These are phyloP conservation scores for Blastobotrys illinoisensis DNA, from an alignment of 1,139 yeast species.

Conservation along the genomic window DNA sequence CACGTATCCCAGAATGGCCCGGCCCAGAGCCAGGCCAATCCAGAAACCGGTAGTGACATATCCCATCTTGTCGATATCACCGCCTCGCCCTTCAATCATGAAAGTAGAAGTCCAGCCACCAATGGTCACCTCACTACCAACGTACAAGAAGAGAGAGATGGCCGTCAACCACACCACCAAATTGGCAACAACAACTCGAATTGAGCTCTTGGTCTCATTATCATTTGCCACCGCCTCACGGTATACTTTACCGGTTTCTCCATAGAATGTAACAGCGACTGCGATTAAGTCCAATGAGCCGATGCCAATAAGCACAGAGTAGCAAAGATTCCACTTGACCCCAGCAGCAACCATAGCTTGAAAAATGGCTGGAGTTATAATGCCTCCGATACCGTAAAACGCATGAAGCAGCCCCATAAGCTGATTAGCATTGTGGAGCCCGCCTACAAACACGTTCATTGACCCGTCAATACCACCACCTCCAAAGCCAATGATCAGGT, in stretches of 20 bases:
- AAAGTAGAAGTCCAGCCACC: conserved; percentile 72
- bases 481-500: conserved; percentile 56
- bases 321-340: conserved; percentile 49
- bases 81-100: conserved; percentile 51
- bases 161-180: conserved; percentile 56
- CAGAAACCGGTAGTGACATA: conserved; percentile 67
- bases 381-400: conserved; percentile 57
- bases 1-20: conserved; percentile 41
- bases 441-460: conserved; percentile 50
- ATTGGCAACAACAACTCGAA: conserved; percentile 37
- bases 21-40: conserved; percentile 59
- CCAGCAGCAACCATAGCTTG: conserved; percentile 47
- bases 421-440: conserved; percentile 43
- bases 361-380: conserved; percentile 51
- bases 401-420: conserved; percentile 53
- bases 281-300: conserved; percentile 26
- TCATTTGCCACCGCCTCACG: conserved; percentile 1
- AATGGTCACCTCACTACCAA: conserved; percentile 61
- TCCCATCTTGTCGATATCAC: conserved; percentile 43
- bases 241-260: conserved; percentile 16
- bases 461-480: conserved; percentile 50
- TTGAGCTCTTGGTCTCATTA: not conserved
- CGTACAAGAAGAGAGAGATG: conserved; percentile 53
- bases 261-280: conserved; percentile 14
- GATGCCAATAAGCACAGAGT: conserved; percentile 39